A percentile compares a stretch with the other conserved stretches of the same genome.
These are phyloP conservation scores for Epichloe sibirici DNA, from an alignment of 2,329 filamentous ascomycete genomes.

Conservation along the genomic window DNA sequence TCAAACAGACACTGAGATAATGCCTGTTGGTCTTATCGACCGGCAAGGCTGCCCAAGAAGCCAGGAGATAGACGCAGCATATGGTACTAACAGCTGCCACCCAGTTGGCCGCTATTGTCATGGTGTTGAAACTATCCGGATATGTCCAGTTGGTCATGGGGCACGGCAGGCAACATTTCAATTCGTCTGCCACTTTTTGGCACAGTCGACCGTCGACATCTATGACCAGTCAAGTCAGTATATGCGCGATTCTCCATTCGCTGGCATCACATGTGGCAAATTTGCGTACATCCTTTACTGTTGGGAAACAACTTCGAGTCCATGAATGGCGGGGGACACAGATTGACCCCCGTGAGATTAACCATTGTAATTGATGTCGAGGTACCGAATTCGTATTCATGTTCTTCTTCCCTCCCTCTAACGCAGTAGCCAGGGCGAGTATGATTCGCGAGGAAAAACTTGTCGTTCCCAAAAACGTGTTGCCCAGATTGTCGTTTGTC, in stretches of 20 bases:
- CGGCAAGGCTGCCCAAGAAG: slow-evolving; percentile 70
- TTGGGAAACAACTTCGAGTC: slow-evolving; percentile 47
- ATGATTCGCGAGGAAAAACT: not conserved
- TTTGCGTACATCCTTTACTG: slow-evolving; percentile 49
- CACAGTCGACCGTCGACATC: slow-evolving; percentile 45
- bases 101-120: slow-evolving; percentile 65
- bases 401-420: not conserved
- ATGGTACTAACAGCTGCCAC: slow-evolving; percentile 64
- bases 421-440: not conserved
- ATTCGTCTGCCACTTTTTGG: slow-evolving; percentile 32
- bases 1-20: slow-evolving; percentile 82
- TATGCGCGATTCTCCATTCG: not conserved
- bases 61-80: slow-evolving; percentile 61
- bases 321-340: slow-evolving; percentile 59
- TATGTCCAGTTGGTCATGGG: slow-evolving; percentile 71
- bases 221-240: slow-evolving; percentile 18
- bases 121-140: slow-evolving; percentile 42
- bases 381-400: not conserved
- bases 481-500: not conserved
- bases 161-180: slow-evolving; percentile 79
- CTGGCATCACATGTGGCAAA: slow-evolving; percentile 3
- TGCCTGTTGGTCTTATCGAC: slow-evolving; percentile 84
- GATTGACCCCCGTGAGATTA: slow-evolving; percentile 27
- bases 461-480: not conserved
- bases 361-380: slow-evolving; percentile 13